Conservation (phyloP, 2,329 filamentous ascomycete species). For the Ascochyta koolunga region DNA sequence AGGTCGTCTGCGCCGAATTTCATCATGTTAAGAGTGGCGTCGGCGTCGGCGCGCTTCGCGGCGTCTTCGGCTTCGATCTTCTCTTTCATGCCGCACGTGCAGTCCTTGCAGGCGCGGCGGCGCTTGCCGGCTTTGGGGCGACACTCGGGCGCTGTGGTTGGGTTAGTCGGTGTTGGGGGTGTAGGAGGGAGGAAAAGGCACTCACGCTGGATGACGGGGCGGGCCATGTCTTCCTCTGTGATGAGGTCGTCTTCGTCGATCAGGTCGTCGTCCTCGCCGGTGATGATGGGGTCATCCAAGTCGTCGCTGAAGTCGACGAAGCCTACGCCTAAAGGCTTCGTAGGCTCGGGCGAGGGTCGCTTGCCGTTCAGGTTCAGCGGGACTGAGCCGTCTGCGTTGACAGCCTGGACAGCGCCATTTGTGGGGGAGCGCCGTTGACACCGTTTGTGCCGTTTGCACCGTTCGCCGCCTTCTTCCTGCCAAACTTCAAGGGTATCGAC, state of each 20-base stretch:
- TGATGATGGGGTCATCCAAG: slow-evolving; percentile 59
- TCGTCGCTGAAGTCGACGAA: slow-evolving; percentile 70
- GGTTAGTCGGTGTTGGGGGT: slow-evolving; percentile 9
- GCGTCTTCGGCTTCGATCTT: slow-evolving; percentile 85
- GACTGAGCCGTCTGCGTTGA: slow-evolving; percentile 47
- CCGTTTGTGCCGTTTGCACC: slow-evolving; percentile 29
- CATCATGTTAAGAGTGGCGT: slow-evolving; percentile 67
- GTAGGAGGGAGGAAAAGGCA: slow-evolving; percentile 31
- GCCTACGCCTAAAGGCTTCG: slow-evolving; percentile 44
- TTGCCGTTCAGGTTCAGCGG: slow-evolving; percentile 45
- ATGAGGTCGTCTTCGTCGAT: slow-evolving; percentile 91
- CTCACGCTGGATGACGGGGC: slow-evolving; percentile 81
- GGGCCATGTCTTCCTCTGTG: slow-evolving; percentile 80
- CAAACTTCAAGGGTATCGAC: slow-evolving; percentile 68
- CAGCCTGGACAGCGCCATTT: slow-evolving; percentile 26
- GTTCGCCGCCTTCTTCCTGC: slow-evolving; percentile 63
- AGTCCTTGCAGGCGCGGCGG: slow-evolving; percentile 95
- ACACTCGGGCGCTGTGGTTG: slow-evolving; percentile 75
- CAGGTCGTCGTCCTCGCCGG: slow-evolving; percentile 75
- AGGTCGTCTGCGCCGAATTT: slow-evolving; percentile 75
- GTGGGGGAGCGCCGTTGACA: slow-evolving; percentile 27
- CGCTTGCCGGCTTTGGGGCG: slow-evolving; percentile 86
- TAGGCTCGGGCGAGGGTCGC: slow-evolving; percentile 49
- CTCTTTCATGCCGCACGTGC: slow-evolving; percentile 89
- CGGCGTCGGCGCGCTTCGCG: slow-evolving; percentile 68